Evolutionary conservation across 2,329 filamentous ascomycete species (phyloP), one percentile per base, ranked within the genome.

Genomic region (Grosmannia clavigera): DNA sequence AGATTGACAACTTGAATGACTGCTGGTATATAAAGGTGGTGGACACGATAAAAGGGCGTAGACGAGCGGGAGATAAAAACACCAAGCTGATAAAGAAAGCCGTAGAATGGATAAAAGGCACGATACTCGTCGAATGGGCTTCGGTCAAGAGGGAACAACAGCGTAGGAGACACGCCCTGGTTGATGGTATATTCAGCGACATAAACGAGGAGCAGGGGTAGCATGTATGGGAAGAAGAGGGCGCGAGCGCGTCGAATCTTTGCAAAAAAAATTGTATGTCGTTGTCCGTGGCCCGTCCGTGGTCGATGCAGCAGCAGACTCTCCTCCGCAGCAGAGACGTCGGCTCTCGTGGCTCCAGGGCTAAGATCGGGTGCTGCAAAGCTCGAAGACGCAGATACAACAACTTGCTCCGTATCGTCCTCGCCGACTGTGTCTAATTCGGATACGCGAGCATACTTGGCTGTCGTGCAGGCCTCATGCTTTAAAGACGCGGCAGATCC

Each of bases 181-280:
- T 97, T 97, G 73, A 97, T 96, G 60, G 89, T 95, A 71, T 99
- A 99, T 75, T 99, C 94, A 60, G 92, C 90, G 43, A 97, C 82
- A 71, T 96, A 99, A 35, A 99, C 94, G 19, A 97, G 76, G 40
- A 97, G 79, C 16, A 99, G 79, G 0, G 94, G 94, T 3, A 95
- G 78, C 91, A 99, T 97, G 71, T 86, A 86, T 0, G 83, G 83
- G 53, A 95, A 76, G 68, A 96, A 86, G 1, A 97, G 77, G 0
- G 79, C 77, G 63, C 75, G 80, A 0, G 87, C 83, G 5, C 89
- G 85, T n/a, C 74, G 75, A 40, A 97, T 71, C 60, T 84, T 81
- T n/a, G 71, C 67, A 16, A 64, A 63, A 27, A 85, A 70, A 0
- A 72, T 48, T n/a, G 33, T 35, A 57, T 2, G 14, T 6, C 25